These are phyloP conservation scores for Leucosporidium creatinivorum DNA, from an alignment of 768 basidiomycete species.

Conservation along the genomic window DNA sequence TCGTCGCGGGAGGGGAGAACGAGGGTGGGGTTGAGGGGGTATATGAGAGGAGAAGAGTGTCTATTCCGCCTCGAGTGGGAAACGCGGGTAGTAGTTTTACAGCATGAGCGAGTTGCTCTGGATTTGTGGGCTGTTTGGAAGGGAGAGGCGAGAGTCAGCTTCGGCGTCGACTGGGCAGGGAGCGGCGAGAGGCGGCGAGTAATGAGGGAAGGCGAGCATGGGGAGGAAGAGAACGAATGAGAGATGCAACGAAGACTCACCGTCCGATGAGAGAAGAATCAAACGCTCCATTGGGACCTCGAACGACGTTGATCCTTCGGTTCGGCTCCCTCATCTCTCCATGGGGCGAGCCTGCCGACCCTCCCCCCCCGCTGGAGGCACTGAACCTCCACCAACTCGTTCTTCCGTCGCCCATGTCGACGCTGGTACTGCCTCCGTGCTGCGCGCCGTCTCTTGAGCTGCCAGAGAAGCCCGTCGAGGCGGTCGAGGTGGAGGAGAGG, in stretches of 20 bases:
- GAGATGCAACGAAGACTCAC: conserved; percentile 4
- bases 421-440: background rate
- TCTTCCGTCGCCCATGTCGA: background rate
- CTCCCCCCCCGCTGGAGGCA: background rate
- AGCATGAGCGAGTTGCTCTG: conserved; percentile 32
- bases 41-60: background rate
- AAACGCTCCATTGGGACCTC: conserved; percentile 13
- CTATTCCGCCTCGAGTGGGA: background rate
- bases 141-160: background rate
- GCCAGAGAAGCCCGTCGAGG: conserved; percentile 6
- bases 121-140: conserved; percentile 15
- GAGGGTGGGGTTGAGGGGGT: background rate
- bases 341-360: conserved; percentile 6
- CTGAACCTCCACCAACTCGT: conserved; percentile 27
- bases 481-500: conserved; percentile 13
- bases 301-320: conserved; percentile 10
- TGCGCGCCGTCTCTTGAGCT: background rate
- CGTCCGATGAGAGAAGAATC: conserved; percentile 15
- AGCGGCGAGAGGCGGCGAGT: no score
- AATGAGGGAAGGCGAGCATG: no score
- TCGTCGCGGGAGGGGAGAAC: background rate
- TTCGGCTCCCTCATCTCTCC: conserved; percentile 20
- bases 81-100: background rate
- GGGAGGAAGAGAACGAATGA: background rate
- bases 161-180: no score